Base-by-base conservation (phyloP, 768 basidiomycete genomes). In the Panellus pusillus region DNA sequence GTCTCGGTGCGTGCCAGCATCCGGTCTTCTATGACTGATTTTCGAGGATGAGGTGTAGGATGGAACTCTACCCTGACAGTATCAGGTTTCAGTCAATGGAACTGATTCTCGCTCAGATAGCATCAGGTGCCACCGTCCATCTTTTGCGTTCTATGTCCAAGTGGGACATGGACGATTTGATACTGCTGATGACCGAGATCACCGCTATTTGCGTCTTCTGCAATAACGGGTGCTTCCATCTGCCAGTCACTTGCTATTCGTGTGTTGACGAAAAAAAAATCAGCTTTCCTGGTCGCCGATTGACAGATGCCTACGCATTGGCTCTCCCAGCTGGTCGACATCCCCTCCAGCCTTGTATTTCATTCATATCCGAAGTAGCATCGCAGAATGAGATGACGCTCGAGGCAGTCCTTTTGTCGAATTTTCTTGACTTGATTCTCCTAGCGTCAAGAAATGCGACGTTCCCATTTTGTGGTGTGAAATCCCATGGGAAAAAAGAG, bases 81-180 rank as follows among this genome's bases (percentile, higher is more conserved):
- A 47, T 65, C 38, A 15, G 56, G 28, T 32, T 47, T 19, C 49
- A 45, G 35, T 60, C 64, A 9, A 55, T 65, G 55, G 58, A 60
- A 38, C 43, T 65, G 24, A 50, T 65, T 32, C 37, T 63, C 15
- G 37, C 32, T 14, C 64, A 65, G 44, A 62, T 65, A 18, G 61
- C 48, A 15, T 52, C 54, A 2, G 40, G 32, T 8, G 54, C 52
- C 27, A 60, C 57, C 0, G 20, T 42, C 28, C 31, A 50, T 44
- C 56, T 65, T 15, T 37, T 24, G 54, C n/a, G 46, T 18, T 43
- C 38, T 19, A 39, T 58, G 15, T 47, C 44, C 5, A 28, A 20
- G 9, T 58, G 57, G 57, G 18, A 42, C 4, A 38, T 54, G 6
- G 57, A 58, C 32, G 57, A 58, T 15, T 19, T 58, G 36, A 51